These are phyloP conservation scores for Barnettozyma salicaria DNA, from an alignment of 805 yeast species.

Conservation along the genomic window DNA sequence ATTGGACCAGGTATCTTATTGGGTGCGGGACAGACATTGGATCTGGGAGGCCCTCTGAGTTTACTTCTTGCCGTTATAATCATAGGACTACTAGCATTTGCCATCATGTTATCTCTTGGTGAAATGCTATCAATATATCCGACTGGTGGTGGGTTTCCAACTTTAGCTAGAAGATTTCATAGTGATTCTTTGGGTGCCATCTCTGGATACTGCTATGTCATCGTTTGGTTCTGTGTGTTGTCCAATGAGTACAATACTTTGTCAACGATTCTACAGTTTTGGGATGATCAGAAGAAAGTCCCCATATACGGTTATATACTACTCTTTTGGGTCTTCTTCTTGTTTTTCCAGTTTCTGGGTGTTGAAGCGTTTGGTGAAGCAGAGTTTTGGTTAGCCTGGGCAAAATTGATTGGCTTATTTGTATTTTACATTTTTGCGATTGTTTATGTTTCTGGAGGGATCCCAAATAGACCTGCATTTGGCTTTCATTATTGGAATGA, in stretches of 20 bases:
- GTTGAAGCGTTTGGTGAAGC: conserved; percentile 52
- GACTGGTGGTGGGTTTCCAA: conserved; percentile 41
- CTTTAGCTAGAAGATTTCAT: conserved; percentile 45
- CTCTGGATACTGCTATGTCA: conserved; percentile 48
- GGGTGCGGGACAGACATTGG: conserved; percentile 46
- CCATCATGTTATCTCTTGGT: conserved; percentile 54
- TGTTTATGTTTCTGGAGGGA: conserved; percentile 38
- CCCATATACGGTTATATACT: conserved; percentile 52
- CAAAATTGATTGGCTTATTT: conserved; percentile 42
- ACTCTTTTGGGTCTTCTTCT: conserved; percentile 47
- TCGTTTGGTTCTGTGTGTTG: conserved; percentile 53
- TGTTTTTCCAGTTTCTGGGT: conserved; percentile 45
- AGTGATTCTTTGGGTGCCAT: conserved; percentile 53
- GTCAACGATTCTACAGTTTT: conserved; percentile 38
- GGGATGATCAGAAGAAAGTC: conserved; percentile 44
- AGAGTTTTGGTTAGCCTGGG: conserved; percentile 48
- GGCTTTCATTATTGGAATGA: conserved; percentile 29
- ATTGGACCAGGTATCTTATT: conserved; percentile 58
- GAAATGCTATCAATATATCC: conserved; percentile 51
- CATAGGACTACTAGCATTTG: conserved; percentile 47
- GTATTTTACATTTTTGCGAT: conserved; percentile 49
- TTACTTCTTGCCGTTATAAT: conserved; percentile 40
- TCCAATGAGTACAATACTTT: conserved; percentile 52
- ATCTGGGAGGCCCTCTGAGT: conserved; percentile 49
- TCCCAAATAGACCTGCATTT: conserved; percentile 29